These are phyloP conservation scores for Crithidia fasciculata DNA, from an alignment of 208 protist species.

Conservation along the genomic window DNA sequence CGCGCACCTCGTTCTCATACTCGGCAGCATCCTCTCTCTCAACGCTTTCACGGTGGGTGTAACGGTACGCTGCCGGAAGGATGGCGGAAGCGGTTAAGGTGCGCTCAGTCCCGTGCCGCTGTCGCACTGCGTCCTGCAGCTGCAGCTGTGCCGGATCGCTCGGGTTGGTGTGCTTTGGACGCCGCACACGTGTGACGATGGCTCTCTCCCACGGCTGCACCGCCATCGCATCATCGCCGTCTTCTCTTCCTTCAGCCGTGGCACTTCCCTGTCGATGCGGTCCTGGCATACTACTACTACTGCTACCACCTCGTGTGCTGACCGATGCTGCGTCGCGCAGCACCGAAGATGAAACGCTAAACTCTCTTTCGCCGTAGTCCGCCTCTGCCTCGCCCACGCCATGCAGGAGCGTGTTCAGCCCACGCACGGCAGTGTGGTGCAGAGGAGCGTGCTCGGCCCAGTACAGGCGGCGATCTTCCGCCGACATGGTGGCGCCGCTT, in stretches of 20 bases:
- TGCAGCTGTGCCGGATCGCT: neutral
- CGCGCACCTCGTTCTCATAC: neutral
- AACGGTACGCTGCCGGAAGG: slow-evolving; percentile 14
- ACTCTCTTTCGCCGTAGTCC: neutral
- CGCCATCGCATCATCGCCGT: no score
- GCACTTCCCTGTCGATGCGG: no score
- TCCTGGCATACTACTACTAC: no score
- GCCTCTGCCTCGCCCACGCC: slow-evolving; percentile 28
- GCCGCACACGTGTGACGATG: no score
- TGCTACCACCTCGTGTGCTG: neutral
- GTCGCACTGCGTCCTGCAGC: slow-evolving; percentile 8
- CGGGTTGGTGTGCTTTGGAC: no score
- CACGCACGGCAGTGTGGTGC: slow-evolving; percentile 12
- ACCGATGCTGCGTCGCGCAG: neutral
- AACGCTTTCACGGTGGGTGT: neutral
- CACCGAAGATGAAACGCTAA: neutral
- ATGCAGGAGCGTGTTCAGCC: slow-evolving; percentile 27
- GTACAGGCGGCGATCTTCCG: slow-evolving; percentile 17
- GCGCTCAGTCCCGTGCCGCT: neutral
- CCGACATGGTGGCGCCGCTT: slow-evolving; percentile 3
- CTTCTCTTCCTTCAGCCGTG: no score
- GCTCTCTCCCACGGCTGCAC: no score
- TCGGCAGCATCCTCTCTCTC: neutral
- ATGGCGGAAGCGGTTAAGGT: slow-evolving; percentile 3
- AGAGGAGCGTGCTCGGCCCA: slow-evolving; percentile 32